Base-by-base conservation (phyloP, 169 alveolate genomes). In the Plasmodium coatneyi region DNA sequence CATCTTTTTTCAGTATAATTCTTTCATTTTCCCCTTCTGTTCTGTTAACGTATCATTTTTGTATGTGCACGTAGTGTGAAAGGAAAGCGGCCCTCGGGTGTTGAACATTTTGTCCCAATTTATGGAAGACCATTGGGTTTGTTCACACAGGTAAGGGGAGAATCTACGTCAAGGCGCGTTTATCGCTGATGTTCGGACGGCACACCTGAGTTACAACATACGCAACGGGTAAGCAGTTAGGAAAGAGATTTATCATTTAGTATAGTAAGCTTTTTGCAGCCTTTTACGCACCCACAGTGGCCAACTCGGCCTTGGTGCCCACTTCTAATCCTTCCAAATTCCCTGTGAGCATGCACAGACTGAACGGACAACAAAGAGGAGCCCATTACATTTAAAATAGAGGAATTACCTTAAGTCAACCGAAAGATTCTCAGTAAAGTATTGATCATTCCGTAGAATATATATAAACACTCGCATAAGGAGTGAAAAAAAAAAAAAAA, bases 381-480 rank as follows among this genome's bases (percentile, higher is more conserved):
- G 6, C 25, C 74, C 32, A 60, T 60, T 60, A 19, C 3, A 60
- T 19, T 60, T 60, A 60, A 60, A 60, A 60, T 60, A 34, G 30
- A 12, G 10, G 16, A 30, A n/a, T 16, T 34, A 7, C 0, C 30
- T 34, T 72, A 30, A 81, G 32, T 81, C 39, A 81, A 28, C 76
- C 4, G 41, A 12, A 56, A 25, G 22, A 30, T 49, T 36, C 36
- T 46, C 54, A 81, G 71, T 28, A 30, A 41, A 46, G 34, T 28
- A 14, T 60, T 52, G 30, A 25, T 81, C 71, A 22, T 12, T 14
- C 32, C 32, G 60, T 52, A 22, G 41, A 66, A 83, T 4, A 71
- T 71, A 84, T 71, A 32, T 49, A 84, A 78, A 84, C 25, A 84
- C 56, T 34, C 34, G 52, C 41, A 5, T 19, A 66, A n/a, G 71